These are phyloP conservation scores for Setaria italica DNA, from an alignment of 202 grass and related monocot genomes.

Conservation along the genomic window DNA sequence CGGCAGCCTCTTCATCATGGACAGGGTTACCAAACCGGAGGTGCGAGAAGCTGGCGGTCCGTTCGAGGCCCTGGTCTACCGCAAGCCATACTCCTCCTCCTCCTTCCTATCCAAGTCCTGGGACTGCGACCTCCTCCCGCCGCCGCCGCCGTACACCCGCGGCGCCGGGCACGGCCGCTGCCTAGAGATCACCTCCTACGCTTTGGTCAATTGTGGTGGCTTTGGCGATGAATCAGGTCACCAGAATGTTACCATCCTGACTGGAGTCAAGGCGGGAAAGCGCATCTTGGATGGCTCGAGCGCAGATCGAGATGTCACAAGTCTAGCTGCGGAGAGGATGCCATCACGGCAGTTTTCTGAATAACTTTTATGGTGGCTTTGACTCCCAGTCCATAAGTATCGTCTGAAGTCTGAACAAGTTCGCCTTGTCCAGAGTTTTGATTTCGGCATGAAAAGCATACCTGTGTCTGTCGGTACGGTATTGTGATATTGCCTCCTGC, in stretches of 20 bases:
- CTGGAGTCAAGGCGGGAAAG: no score
- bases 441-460: no score
- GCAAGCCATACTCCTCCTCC: no score
- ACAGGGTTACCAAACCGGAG: not conserved
- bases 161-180: not conserved
- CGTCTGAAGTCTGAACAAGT: no score
- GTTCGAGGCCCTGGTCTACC: not conserved
- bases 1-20: slow-evolving; percentile 1
- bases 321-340: not conserved
- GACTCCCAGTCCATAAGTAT: not conserved
- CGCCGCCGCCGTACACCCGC: not conserved
- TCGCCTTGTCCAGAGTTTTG: no score
- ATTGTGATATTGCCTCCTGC: no score
- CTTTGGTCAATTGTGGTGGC: not conserved
- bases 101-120: not conserved
- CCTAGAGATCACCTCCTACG: not conserved
- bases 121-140: not conserved
- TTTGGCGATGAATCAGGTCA: no score
- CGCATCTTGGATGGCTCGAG: not conserved
- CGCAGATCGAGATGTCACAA: not conserved
- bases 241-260: not conserved
- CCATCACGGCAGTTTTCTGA: not conserved
- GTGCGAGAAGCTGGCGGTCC: not conserved
- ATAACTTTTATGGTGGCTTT: no score
- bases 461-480: no score